Evolutionary conservation across 2,329 filamentous ascomycete genomes (phyloP), one percentile per base, ranked within the genome.

Genomic region (Tolypocladium cylindrosporum): DNA sequence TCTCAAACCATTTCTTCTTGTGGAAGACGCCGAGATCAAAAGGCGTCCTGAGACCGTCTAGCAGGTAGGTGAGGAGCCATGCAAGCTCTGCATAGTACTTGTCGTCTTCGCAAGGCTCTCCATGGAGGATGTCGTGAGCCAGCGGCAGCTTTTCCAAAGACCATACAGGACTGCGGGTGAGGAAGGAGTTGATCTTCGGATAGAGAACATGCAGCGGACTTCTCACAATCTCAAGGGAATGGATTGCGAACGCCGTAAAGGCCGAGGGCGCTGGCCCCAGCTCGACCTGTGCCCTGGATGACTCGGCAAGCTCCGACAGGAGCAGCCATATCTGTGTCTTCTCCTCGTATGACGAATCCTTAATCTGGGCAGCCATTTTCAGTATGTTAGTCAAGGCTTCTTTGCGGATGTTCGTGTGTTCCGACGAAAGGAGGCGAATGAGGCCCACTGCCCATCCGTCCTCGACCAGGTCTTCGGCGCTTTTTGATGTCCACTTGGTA

Each of bases 201-300:
- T 96, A 97, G 42, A 97, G 81, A 60, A 83, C 84, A 68, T 96
- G 90, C 19, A 91, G 79, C 0, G 93, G 93, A 61, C 90, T 86
- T 27, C 79, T 81, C 52, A 96, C 74, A 19, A 96, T 84, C 1
- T 81, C 75, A 9, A 96, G 77, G 1, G 86, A 84, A 62, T 85
- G 84, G 53, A 82, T 79, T 9, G 90, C 87, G 65, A 96, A 94
- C 13, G 88, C 83, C n/a, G 86, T 82, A 7, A 90, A 84, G 14
- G 90, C 79, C 60, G 87, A 90, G 0, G 91, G 87, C 4, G 95
- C 76, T 1, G 87, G 81, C 3, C 74, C 74, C 9, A 75, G 72
- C 50, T 83, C 75, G 53, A 87, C 79, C 41, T 76, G 69, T 9
- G 75, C 69, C 57, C 78, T 80, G 14, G 83, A 82, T 0, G 92